Base-by-base conservation (phyloP, 2,329 filamentous ascomycete genomes). In the Scytalidium lignicola region DNA sequence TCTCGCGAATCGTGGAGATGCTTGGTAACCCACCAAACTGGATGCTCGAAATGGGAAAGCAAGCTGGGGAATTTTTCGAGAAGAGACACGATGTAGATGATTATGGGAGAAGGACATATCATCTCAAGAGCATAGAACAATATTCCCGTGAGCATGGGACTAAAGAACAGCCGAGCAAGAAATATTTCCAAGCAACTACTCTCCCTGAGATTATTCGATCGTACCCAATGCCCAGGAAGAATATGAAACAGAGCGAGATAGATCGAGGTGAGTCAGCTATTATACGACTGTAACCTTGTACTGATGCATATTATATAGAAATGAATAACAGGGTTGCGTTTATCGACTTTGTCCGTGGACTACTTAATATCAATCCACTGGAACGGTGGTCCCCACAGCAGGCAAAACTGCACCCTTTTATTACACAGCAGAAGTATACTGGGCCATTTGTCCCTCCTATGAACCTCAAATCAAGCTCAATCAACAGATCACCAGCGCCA, bases 31-130 rank as follows among this genome's bases (percentile, higher is more conserved):
- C 93, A 1, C 92, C 90, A 32, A 95, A 90, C 56, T 99, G 93
- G 93, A 99, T 99, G 93, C 80, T 99, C 49, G 93, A 99, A 66
- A 95, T 96, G 80, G 93, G 93, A 60, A 99, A 99, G 70, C 93
- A 99, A 67, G 89, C 92, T 1, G 89, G 90, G 41, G 91, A 97
- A 61, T 99, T 99, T 67, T 99, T 96, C 62, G 92, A 99, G 69
- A 96, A 96, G 71, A 73, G 80, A 32, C 78, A 83, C 46, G 76
- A 78, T 13, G 82, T 85, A 55, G 93, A 99, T 64, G 93, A 99
- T 64, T 99, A 89, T 63, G 92, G 92, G 37, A 82, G 93, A 56
- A 86, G 90, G 60, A 91, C 85, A 6, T 96, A 96, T 66, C 83
- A 92, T 47, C 74, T 99, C 37, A 99, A 99, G 74, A 90, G 87